Percentiles rank a stretch among this genome's conserved stretches.
Evolutionary conservation across 352 stramenopile species (phyloP).

Genomic region (Phytophthora hybrid): DNA sequence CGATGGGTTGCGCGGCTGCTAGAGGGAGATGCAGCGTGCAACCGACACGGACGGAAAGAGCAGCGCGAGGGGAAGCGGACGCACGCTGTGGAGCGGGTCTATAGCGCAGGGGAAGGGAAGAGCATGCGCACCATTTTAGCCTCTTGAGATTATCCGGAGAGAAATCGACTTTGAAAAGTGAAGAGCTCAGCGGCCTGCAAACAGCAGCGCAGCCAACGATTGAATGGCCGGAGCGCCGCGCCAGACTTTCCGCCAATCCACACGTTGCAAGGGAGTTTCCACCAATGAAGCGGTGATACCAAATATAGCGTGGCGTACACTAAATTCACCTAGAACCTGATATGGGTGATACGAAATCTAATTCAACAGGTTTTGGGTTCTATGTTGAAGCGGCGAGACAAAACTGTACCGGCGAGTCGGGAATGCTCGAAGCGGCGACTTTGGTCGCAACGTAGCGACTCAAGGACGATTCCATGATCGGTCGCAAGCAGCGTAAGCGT

Average conservation of each 20-base stretch:
- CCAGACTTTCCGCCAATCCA: constrained; percentile 46
- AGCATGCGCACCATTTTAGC: constrained; percentile 71
- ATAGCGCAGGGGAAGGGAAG: neutral
- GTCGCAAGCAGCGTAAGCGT: constrained; percentile 65
- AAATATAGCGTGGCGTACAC: neutral
- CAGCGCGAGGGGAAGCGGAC: constrained; percentile 18
- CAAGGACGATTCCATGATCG: constrained; percentile 45
- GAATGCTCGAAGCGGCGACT: neutral
- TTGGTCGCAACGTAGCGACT: constrained; percentile 1
- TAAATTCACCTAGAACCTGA: neutral
- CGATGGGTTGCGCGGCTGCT: neutral
- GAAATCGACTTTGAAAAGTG: constrained; percentile 85
- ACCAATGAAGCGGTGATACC: constrained; percentile 12
- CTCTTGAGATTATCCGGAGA: constrained; percentile 73
- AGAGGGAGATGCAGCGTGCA: neutral
- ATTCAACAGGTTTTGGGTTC: neutral
- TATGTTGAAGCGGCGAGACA: neutral
- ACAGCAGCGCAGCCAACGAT: constrained; percentile 46
- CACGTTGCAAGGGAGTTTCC: neutral
- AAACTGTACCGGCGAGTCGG: constrained; percentile 59
- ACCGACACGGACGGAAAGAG: constrained; percentile 12
- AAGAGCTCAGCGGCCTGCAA: constrained; percentile 26
- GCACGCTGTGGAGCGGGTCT: neutral
- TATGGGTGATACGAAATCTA: neutral
- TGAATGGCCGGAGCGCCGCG: constrained; percentile 64